These are phyloP conservation scores for Penicillium ucsense DNA, from an alignment of 495 filamentous ascomycete genomes.

Conservation along the genomic window DNA sequence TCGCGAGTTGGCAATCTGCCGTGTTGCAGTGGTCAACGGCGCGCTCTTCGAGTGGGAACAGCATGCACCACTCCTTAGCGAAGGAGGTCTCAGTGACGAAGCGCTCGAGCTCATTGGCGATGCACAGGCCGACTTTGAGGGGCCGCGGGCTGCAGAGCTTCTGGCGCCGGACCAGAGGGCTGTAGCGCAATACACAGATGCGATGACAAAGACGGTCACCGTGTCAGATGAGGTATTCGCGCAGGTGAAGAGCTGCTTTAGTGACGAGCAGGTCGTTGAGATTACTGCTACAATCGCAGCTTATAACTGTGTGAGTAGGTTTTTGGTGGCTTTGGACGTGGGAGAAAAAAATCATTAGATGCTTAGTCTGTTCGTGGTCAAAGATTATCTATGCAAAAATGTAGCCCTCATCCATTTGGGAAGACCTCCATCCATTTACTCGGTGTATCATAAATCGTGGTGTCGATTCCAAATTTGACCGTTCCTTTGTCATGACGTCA, in stretches of 20 bases:
- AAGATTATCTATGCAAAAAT: no score
- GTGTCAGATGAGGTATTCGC: slow-evolving; percentile 57
- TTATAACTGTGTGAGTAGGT: slow-evolving; percentile 82
- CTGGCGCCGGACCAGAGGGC: slow-evolving; percentile 52
- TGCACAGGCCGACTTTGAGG: slow-evolving; percentile 11
- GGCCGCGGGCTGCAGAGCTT: slow-evolving; percentile 10
- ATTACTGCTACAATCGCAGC: slow-evolving; percentile 68
- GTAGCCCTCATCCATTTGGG: no score
- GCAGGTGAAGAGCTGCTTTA: slow-evolving; percentile 46
- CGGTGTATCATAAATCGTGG: no score
- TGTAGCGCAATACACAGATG: slow-evolving; percentile 61
- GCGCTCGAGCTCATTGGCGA: slow-evolving; percentile 36
- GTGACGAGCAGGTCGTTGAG: slow-evolving; percentile 64
- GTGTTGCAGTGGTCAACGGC: slow-evolving; percentile 62
- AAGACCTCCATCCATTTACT: no score
- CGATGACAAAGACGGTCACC: slow-evolving; percentile 57
- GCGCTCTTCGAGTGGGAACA: slow-evolving; percentile 76
- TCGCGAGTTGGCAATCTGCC: slow-evolving; percentile 63
- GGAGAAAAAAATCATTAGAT: slow-evolving; percentile 42
- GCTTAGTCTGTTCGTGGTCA: not conserved
- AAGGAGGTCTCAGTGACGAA: slow-evolving; percentile 39
- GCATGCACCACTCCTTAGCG: slow-evolving; percentile 54
- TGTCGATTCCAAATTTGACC: no score
- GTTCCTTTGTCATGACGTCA: no score
- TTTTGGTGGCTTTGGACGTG: slow-evolving; percentile 76